These are phyloP conservation scores for Tetrahymena elliotti DNA, from an alignment of 73 alveolate species.

Conservation along the genomic window DNA sequence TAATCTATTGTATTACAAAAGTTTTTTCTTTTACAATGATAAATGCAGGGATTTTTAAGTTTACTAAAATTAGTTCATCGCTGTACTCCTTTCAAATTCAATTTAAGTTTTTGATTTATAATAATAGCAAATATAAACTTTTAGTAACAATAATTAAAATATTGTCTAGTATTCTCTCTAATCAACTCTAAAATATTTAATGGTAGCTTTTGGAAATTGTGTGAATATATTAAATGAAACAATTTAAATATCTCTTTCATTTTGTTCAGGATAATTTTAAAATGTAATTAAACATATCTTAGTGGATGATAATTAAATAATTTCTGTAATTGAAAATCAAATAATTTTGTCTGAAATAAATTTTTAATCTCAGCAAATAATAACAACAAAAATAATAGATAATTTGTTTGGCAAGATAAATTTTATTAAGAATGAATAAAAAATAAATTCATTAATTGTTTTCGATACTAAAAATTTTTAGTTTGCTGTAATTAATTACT, in stretches of 20 bases:
- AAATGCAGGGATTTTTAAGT: neutral
- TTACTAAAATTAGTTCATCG: neutral
- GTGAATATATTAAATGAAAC: neutral
- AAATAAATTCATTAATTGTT: too few relatives aligned
- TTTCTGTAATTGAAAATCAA: neutral
- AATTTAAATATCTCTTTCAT: neutral
- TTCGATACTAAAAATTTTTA: neutral
- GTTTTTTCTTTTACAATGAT: neutral
- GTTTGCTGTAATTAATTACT: neutral
- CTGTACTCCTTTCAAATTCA: neutral
- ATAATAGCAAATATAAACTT: neutral
- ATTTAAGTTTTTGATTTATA: neutral
- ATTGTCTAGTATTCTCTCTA: neutral
- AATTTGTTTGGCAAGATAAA: too few relatives aligned
- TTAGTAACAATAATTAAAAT: neutral
- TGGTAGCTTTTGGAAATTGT: neutral
- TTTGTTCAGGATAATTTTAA: neutral
- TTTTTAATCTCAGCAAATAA: too few relatives aligned
- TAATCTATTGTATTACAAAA: neutral
- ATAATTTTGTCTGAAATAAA: neutral
- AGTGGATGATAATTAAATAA: neutral
- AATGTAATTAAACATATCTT: neutral
- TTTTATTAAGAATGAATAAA: neutral
- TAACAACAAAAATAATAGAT: too few relatives aligned
- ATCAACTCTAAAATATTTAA: neutral